These are phyloP conservation scores for Mortierella claussenii DNA, from an alignment of 192 early-diverging fungal species.

Conservation along the genomic window DNA sequence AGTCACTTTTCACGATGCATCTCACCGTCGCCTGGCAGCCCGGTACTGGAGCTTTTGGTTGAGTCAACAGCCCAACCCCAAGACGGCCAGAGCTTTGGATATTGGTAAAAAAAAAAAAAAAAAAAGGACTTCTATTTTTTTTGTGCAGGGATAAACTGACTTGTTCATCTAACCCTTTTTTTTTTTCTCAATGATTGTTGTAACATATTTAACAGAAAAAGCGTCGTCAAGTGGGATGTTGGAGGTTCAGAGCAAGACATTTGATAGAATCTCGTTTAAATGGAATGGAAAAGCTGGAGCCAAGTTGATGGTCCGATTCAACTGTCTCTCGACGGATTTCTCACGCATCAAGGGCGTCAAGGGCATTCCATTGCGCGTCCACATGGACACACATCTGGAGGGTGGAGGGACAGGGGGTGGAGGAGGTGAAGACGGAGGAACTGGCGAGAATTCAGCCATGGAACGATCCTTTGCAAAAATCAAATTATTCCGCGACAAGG, in stretches of 20 bases:
- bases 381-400: slow-evolving; percentile 53
- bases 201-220: slow-evolving; percentile 49
- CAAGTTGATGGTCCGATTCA: slow-evolving; percentile 75
- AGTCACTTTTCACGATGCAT: slow-evolving; percentile 78
- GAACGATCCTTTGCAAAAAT: slow-evolving; percentile 72
- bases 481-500: slow-evolving; percentile 83
- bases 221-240: slow-evolving; percentile 65
- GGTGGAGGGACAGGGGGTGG: no score
- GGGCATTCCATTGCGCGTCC: slow-evolving; percentile 75
- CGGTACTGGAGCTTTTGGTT: slow-evolving; percentile 84
- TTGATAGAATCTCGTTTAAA: slow-evolving; percentile 77
- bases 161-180: not conserved
- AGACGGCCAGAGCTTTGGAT: slow-evolving; percentile 72
- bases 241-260: slow-evolving; percentile 64
- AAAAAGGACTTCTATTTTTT: no score
- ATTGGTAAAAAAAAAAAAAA: slow-evolving; percentile 57
- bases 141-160: no score
- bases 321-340: slow-evolving; percentile 85
- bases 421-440: not conserved
- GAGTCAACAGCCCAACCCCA: slow-evolving; percentile 71
- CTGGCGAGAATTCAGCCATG: slow-evolving; percentile 16
- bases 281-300: slow-evolving; percentile 76
- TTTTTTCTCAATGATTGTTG: not conserved
- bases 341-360: slow-evolving; percentile 85
- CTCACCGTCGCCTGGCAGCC: slow-evolving; percentile 71